phyloP scores from a whole-genome alignment of 306 rosid species.

The Lathyrus oleraceus region DNA sequence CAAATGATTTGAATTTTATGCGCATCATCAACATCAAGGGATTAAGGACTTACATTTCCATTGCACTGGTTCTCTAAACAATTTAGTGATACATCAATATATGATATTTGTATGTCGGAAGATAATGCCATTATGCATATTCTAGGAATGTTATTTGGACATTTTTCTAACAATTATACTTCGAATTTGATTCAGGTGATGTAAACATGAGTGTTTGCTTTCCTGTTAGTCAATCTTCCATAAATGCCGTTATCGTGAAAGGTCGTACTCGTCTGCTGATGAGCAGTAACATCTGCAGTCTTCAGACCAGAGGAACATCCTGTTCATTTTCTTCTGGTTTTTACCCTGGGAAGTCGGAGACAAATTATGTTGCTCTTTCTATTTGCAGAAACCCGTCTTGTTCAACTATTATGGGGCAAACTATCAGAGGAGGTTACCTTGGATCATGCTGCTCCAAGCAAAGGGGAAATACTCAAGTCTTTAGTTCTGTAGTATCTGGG shows the following conservation, averaged over 20 bases:
- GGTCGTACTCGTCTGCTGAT: constrained; percentile 49
- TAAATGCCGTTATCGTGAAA: constrained; percentile 51
- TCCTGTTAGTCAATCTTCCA: constrained; percentile 47
- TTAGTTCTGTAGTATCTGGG: constrained; percentile 41
- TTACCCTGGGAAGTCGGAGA: constrained; percentile 38
- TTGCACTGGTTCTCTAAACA: constrained; percentile 13
- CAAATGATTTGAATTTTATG: constrained; percentile 28
- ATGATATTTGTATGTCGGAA: constrained; percentile 4
- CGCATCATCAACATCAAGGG: constrained; percentile 5
- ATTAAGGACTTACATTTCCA: constrained; percentile 4
- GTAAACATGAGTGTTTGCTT: constrained; percentile 55
- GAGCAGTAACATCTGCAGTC: constrained; percentile 62
- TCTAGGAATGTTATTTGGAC: constrained; percentile 10
- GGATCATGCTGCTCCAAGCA: constrained; percentile 60
- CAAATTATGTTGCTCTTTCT: constrained; percentile 47
- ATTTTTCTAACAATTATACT: constrained; percentile 29
- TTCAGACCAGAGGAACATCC: constrained; percentile 51
- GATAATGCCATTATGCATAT: constrained; percentile 12
- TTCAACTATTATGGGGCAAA: constrained; percentile 48
- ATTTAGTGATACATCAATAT: constrained; percentile 3
- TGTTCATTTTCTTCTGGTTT: constrained; percentile 46
- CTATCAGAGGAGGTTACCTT: constrained; percentile 49
- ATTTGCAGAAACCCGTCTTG: constrained; percentile 43
- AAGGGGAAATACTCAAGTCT: constrained; percentile 33
- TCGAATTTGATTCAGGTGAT: constrained; percentile 58